Base-by-base conservation (phyloP, 2,329 filamentous ascomycete species). In the Trichoderma oligosporum region DNA sequence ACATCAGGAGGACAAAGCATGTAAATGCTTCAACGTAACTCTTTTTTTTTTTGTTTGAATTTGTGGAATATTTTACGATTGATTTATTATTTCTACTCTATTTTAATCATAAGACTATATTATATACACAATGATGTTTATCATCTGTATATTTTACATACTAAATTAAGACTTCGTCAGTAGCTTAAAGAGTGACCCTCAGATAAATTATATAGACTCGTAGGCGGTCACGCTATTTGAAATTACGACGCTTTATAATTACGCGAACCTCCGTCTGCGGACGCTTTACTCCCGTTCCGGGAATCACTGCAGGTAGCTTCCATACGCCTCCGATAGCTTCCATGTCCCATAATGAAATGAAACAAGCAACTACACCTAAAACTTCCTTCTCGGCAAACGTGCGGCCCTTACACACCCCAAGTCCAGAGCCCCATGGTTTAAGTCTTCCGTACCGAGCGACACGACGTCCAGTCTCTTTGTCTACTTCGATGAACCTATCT, bases 341-440 rank as follows among this genome's bases (percentile, higher is more conserved):
- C 51, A 55, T 55, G 22, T 55, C 51, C 51, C 51, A 55, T 3
- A 55, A n/a, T 7, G 51, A 25, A 22, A 55, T 55, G 8, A 55
- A 55, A 20, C 51, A 55, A 27, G 51, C 51, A 35, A 25, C 51
- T 16, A 55, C 46, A 1, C 39, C 39, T 14, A 65, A 47, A 4
- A 66, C 60, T 25, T 66, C 62, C 18, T 64, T 66, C 5, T 66
- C 65, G 1, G 65, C 65, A 53, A 66, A 66, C 1, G 63, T 63
- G 7, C 65, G 58, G 1, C 65, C 65, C 49, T 66, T 66, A 22
- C 63, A 66, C 48, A 66, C 63, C 1, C 47, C 60, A 36, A 60
- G 25, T 2, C 65, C 65, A 2, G 57, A 16, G 5, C 65, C 65
- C 65, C 61, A 66, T 0, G 65, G 65, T 22, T 59, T 64, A 6